Percentiles rank a stretch among this genome's conserved stretches.
Evolutionary conservation across 495 filamentous ascomycete genomes (phyloP).

Genomic region (Corynascus novoguineensis): DNA sequence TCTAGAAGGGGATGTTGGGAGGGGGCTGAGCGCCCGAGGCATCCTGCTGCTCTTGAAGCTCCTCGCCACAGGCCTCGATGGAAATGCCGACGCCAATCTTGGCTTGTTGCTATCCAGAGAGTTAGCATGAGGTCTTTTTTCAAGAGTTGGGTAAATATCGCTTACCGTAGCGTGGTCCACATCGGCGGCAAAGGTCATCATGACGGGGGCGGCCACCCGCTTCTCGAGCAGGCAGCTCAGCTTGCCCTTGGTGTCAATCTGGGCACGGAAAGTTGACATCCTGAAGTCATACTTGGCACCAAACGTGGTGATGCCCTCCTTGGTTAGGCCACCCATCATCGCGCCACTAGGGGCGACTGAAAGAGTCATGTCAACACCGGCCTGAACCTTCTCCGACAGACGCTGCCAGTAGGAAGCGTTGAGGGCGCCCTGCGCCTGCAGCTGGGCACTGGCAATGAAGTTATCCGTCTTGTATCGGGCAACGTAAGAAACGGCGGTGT

Average conservation of each 20-base stretch:
- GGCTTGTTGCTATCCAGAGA: slow-evolving; percentile 67
- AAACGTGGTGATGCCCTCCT: slow-evolving; percentile 83
- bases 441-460: slow-evolving; percentile 84
- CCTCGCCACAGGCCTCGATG: slow-evolving; percentile 83
- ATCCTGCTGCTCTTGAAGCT: slow-evolving; percentile 90
- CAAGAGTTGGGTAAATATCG: neutral
- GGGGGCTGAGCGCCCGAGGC: slow-evolving; percentile 38
- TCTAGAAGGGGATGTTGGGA: slow-evolving; percentile 55
- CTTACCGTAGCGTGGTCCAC: slow-evolving; percentile 94
- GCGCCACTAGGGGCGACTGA: slow-evolving; percentile 64
- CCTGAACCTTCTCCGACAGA: slow-evolving; percentile 92
- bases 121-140: slow-evolving; percentile 19
- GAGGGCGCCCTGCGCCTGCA: slow-evolving; percentile 76
- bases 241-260: slow-evolving; percentile 91
- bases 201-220: slow-evolving; percentile 82
- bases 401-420: slow-evolving; percentile 93
- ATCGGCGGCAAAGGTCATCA: slow-evolving; percentile 91
- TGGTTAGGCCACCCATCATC: slow-evolving; percentile 65
- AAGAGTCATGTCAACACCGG: slow-evolving; percentile 90
- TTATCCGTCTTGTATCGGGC: slow-evolving; percentile 83
- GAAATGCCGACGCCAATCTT: slow-evolving; percentile 93
- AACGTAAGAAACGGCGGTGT: slow-evolving; percentile 79
- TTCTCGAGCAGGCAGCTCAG: slow-evolving; percentile 92
- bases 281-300: slow-evolving; percentile 99
- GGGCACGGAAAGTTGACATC: slow-evolving; percentile 86